Evolutionary conservation across 345 rosid species (phyloP).

Genomic region (Lepidium aucheri): DNA sequence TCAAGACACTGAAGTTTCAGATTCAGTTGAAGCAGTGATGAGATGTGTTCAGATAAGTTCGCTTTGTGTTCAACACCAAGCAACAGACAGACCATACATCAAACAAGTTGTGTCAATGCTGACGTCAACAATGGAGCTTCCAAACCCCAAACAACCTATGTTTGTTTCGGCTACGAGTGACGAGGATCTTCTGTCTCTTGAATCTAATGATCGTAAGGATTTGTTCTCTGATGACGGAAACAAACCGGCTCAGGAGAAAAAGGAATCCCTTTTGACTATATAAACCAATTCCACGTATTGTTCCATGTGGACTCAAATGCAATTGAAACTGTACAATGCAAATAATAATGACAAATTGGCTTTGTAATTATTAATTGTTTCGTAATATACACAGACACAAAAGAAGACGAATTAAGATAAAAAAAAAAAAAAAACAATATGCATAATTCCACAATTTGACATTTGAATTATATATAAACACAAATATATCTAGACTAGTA

Average conservation of each 20-base stretch:
- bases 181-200: not conserved
- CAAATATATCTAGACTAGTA: slow-evolving; percentile 5
- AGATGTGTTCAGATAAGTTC: slow-evolving; percentile 11
- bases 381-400: no score
- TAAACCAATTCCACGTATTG: no score
- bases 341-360: no score
- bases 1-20: not conserved
- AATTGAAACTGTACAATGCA: no score
- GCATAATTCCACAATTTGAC: slow-evolving; percentile 1
- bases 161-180: not conserved
- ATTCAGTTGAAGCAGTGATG: not conserved
- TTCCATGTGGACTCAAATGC: no score
- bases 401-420: not conserved
- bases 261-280: no score
- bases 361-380: no score
- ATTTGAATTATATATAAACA: slow-evolving; percentile 22
- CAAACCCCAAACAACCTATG: slow-evolving; percentile 4
- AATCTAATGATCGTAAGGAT: not conserved
- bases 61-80: slow-evolving; percentile 5
- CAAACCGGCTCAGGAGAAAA: no score
- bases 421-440: not conserved
- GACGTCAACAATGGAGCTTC: not conserved
- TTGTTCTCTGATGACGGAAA: not conserved
- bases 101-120: slow-evolving; percentile 8
- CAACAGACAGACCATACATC: slow-evolving; percentile 9